A percentile compares a stretch with the other conserved stretches of the same genome.
Evolutionary conservation across 306 rosid genomes (phyloP).

Genomic region (barrel medic (Medicago truncatula)): MtrunA17r5.0-ANR NC_053045.1:38939501-38940000

Average conservation of each 20-base stretch:
- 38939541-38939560: background rate
- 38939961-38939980: constrained; percentile 23
- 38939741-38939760: background rate
- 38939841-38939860: background rate
- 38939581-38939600: background rate
- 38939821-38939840: background rate
- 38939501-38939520: background rate
- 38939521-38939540: background rate
- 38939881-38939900: background rate
- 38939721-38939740: background rate
- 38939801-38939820: background rate
- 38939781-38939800: background rate
- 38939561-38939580: background rate
- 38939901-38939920: background rate
- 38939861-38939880: background rate
- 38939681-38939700: constrained; percentile 2
- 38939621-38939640: background rate
- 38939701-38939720: constrained; percentile 20
- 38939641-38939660: background rate
- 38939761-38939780: too few relatives aligned
- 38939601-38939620: constrained; percentile 3
- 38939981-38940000: constrained; percentile 19
- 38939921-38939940: constrained; percentile 3
- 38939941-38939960: constrained; percentile 27
- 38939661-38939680: background rate